A percentile compares a stretch with the other conserved stretches of the same genome.
These are phyloP conservation scores for Tolypocladium ovalisporum DNA, from an alignment of 2,329 filamentous ascomycete genomes.

Conservation along the genomic window DNA sequence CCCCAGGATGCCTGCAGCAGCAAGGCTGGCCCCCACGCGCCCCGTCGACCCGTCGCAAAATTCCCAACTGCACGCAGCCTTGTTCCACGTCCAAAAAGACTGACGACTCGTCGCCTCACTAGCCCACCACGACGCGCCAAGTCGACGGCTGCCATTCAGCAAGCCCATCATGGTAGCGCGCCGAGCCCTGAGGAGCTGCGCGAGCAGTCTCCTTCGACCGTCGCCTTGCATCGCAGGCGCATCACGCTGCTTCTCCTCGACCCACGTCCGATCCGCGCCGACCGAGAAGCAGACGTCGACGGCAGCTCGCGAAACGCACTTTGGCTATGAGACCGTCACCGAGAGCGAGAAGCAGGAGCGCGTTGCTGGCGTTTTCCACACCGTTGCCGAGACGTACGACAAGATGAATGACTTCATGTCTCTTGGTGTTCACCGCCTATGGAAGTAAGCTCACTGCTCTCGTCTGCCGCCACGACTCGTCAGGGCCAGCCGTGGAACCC, in stretches of 20 bases:
- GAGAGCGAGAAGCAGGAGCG: slow-evolving; percentile 61
- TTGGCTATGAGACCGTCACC: slow-evolving; percentile 78
- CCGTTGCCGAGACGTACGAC: slow-evolving; percentile 88
- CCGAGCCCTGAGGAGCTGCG: slow-evolving; percentile 17
- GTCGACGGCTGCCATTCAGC: neutral
- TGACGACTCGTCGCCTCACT: neutral
- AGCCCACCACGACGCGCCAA: neutral
- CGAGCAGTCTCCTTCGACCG: slow-evolving; percentile 11
- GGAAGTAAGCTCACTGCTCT: slow-evolving; percentile 49
- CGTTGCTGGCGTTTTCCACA: slow-evolving; percentile 87
- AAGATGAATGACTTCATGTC: slow-evolving; percentile 99
- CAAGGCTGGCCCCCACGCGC: neutral
- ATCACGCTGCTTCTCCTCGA: slow-evolving; percentile 17
- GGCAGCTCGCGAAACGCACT: slow-evolving; percentile 62
- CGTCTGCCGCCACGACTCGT: neutral
- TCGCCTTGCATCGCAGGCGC: slow-evolving; percentile 6
- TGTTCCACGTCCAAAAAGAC: neutral
- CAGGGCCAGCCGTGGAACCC: neutral
- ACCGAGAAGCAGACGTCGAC: slow-evolving; percentile 13
- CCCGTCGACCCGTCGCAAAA: neutral
- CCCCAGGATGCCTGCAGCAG: too few species aligned
- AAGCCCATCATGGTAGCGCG: slow-evolving; percentile 15
- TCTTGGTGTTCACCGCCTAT: slow-evolving; percentile 87
- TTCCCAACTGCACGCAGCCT: neutral
- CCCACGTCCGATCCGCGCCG: slow-evolving; percentile 11